Conservation (phyloP, 2,329 filamentous ascomycete genomes). For the Tolypocladium tundrense region DNA sequence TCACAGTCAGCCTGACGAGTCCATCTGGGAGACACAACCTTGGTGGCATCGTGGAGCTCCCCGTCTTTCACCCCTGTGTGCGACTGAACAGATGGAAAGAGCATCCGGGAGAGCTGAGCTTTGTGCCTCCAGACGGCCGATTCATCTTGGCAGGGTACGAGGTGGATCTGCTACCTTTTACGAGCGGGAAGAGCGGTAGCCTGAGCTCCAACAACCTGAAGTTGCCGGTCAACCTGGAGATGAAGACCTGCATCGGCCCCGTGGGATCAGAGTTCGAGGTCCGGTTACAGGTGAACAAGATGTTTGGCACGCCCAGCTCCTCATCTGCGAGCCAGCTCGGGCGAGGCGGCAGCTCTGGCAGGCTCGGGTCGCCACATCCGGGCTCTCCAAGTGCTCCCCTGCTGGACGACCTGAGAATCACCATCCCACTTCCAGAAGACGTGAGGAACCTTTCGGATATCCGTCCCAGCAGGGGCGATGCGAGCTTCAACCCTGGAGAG, state of each 20-base stretch:
- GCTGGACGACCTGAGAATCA: slow-evolving; percentile 69
- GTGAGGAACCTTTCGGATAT: slow-evolving; percentile 80
- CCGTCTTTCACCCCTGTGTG: slow-evolving; percentile 94
- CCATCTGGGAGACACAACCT: slow-evolving; percentile 74
- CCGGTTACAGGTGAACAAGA: slow-evolving; percentile 58
- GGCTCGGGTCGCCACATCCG: slow-evolving; percentile 30
- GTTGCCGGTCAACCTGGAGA: slow-evolving; percentile 70
- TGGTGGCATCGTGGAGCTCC: slow-evolving; percentile 66
- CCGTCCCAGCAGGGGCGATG: slow-evolving; percentile 71
- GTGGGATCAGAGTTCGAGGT: slow-evolving; percentile 83
- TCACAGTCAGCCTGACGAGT: slow-evolving; percentile 70
- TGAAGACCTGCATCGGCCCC: slow-evolving; percentile 68
- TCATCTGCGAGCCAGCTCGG: slow-evolving; percentile 26
- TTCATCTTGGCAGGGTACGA: slow-evolving; percentile 94
- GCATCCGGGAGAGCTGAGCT: slow-evolving; percentile 82
- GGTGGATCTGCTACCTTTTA: slow-evolving; percentile 74
- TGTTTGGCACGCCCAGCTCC: slow-evolving; percentile 37
- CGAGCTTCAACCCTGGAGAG: slow-evolving; percentile 66
- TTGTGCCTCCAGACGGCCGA: slow-evolving; percentile 86
- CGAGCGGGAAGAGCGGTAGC: slow-evolving; percentile 44
- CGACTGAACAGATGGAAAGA: slow-evolving; percentile 84
- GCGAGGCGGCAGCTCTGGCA: slow-evolving; percentile 30
- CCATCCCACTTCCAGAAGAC: slow-evolving; percentile 65
- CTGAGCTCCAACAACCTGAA: slow-evolving; percentile 56
- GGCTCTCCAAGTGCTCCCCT: slow-evolving; percentile 48